Base-by-base conservation (phyloP, 2,329 filamentous ascomycete genomes). In the Sphaceloma murrayae region DNA sequence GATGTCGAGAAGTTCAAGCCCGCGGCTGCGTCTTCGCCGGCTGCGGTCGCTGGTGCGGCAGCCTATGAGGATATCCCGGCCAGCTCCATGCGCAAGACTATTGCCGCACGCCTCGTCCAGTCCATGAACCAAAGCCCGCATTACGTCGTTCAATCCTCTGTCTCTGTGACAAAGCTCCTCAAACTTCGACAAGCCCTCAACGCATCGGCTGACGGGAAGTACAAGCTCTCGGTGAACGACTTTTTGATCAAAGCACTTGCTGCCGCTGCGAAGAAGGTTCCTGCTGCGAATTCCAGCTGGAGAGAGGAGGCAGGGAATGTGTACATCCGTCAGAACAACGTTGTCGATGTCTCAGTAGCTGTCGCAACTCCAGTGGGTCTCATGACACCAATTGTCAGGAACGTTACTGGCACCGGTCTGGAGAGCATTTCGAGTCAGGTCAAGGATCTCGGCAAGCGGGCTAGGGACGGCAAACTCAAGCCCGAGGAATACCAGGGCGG, bases 151-250 rank as follows among this genome's bases (percentile, higher is more conserved):
- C 85, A 85, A 57, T 82, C 86, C 58, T 79, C 78, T 56, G 77
- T 98, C 61, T 96, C 89, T 47, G 91, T 98, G 52, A 77, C 74
- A 66, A 96, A 96, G 77, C 84, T 98, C 38, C 73, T 94, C 59
- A 96, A 95, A 75, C 87, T 98, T 57, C 87, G 91, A 59, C 78
- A 85, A 68, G 87, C 89, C 48, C 78, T 98, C 54, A 98, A 98
- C 72, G 77, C 79, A 61, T 80, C 84, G 9, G 73, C 85, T 36
- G 82, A 94, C 51, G 91, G 89, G 69, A 80, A 87, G 67, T 98
- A 94, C 78, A 98, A 95, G 78, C 84, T 98, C 48, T 95, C 88
- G n/a, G 86, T 98, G 69, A 98, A 98, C 69, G 91, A 98, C 69
- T 94, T 98, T 76, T 75, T 98, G 52, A 86, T 98, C 76, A 98